These are phyloP conservation scores for Fusarium praegraminearum DNA, from an alignment of 2,329 filamentous ascomycete genomes.

Conservation along the genomic window DNA sequence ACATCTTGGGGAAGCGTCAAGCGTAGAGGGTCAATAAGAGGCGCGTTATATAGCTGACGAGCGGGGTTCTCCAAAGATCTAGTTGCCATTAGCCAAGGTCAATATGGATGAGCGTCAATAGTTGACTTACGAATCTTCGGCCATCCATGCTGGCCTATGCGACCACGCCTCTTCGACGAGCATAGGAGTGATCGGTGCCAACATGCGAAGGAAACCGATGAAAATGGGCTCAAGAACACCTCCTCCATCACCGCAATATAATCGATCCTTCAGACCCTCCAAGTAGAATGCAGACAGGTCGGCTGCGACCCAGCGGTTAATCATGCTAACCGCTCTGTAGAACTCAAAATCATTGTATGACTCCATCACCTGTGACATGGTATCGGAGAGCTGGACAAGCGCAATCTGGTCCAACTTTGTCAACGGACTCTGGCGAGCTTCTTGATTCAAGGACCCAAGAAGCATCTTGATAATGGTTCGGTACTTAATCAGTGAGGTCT, in stretches of 20 bases:
- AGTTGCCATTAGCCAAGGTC: conserved; percentile 31
- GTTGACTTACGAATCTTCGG: conserved; percentile 57
- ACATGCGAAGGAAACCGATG: conserved; percentile 78
- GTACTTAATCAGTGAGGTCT: conserved; percentile 84
- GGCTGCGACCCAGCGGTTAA: conserved; percentile 84
- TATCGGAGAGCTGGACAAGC: conserved; percentile 76
- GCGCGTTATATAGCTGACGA: conserved; percentile 60
- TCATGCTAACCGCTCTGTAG: conserved; percentile 76
- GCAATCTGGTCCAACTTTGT: conserved; percentile 79
- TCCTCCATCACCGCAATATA: conserved; percentile 83
- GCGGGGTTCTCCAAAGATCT: conserved; percentile 56
- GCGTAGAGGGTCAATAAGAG: conserved; percentile 57
- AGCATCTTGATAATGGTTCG: conserved; percentile 92
- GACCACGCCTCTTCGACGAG: conserved; percentile 92
- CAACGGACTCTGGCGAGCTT: conserved; percentile 62
- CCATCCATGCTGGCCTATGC: conserved; percentile 75
- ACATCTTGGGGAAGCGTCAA: conserved; percentile 54
- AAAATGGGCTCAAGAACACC: conserved; percentile 76
- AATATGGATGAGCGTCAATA: conserved; percentile 4
- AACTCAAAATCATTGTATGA: conserved; percentile 83
- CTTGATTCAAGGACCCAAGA: conserved; percentile 76
- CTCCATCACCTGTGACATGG: conserved; percentile 72
- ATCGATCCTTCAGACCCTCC: conserved; percentile 88
- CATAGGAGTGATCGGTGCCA: conserved; percentile 83
- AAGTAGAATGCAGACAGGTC: conserved; percentile 95